phyloP scores from a whole-genome alignment of 2,329 filamentous ascomycete species.

The Beauveria sp. region DNA sequence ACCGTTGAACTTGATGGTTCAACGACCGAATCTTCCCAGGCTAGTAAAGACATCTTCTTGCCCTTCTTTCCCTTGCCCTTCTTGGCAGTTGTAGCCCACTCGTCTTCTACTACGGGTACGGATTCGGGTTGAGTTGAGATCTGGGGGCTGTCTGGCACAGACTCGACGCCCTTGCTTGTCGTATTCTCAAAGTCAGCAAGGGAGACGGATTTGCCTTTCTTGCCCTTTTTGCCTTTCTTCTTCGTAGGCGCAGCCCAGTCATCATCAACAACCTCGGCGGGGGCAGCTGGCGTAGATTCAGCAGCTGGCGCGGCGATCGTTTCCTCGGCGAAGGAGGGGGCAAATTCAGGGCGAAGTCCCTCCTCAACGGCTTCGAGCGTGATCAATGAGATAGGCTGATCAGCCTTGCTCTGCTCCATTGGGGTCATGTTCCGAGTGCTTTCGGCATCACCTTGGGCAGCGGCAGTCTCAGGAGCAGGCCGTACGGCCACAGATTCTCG shows the following conservation, averaged over 20 bases:
- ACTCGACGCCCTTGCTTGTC: neutral
- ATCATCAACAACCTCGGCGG: constrained; percentile 9
- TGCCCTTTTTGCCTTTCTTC: constrained; percentile 33
- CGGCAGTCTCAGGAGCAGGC: neutral
- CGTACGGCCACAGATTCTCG: neutral
- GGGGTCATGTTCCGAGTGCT: constrained; percentile 11
- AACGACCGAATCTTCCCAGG: neutral
- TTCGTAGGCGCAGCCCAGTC: constrained; percentile 13
- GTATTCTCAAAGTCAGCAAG: constrained; percentile 1
- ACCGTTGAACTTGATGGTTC: neutral
- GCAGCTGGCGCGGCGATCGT: neutral
- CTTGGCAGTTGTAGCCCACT: neutral
- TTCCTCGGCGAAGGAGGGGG: neutral
- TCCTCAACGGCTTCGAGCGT: neutral
- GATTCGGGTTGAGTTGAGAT: neutral
- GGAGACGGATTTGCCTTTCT: constrained; percentile 12
- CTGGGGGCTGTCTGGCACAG: neutral
- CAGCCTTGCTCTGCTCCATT: constrained; percentile 28
- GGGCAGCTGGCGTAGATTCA: neutral
- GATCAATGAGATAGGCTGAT: neutral
- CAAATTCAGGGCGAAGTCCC: neutral
- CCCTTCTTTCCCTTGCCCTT: constrained; percentile 11
- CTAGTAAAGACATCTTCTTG: constrained; percentile 6
- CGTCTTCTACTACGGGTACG: neutral
- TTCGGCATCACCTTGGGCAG: constrained; percentile 20